Conservation (phyloP, 192 early-diverging fungal species). For the Entomortierella chlamydospora region DNA sequence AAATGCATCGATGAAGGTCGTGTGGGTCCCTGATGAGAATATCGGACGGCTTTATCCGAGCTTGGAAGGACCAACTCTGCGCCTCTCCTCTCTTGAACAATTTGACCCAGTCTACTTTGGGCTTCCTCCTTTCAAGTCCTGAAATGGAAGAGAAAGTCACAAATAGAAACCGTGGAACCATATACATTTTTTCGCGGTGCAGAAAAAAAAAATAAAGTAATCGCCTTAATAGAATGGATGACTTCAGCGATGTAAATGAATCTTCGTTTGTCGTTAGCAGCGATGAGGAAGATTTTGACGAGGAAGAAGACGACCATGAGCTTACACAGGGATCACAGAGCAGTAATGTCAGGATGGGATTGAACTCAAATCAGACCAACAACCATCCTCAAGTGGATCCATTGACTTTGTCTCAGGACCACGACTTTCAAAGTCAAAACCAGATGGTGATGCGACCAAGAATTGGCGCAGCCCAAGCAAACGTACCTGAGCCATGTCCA, state of each 20-base stretch:
- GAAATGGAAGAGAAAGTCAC: neutral
- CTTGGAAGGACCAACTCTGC: conserved; percentile 63
- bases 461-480: conserved; percentile 1
- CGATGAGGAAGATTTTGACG: conserved; percentile 5
- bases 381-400: neutral
- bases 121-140: conserved; percentile 60
- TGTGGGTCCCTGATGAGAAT: conserved; percentile 91
- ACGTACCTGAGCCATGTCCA: conserved; percentile 33
- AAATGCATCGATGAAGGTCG: conserved; percentile 83
- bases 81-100: conserved; percentile 69
- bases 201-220: neutral
- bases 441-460: conserved; percentile 11
- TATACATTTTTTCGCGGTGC: neutral
- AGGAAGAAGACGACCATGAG: neutral
- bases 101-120: conserved; percentile 77
- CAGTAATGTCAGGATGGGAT: no score
- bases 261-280: conserved; percentile 1
- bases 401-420: conserved; percentile 13
- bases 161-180: neutral
- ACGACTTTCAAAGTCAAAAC: conserved; percentile 37
- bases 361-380: neutral
- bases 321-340: neutral
- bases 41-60: conserved; percentile 56
- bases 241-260: conserved; percentile 23
- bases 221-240: conserved; percentile 2